phyloP scores from a whole-genome alignment of 2,329 filamentous ascomycete species.

The Pyrenophora tritici-repentis region DNA sequence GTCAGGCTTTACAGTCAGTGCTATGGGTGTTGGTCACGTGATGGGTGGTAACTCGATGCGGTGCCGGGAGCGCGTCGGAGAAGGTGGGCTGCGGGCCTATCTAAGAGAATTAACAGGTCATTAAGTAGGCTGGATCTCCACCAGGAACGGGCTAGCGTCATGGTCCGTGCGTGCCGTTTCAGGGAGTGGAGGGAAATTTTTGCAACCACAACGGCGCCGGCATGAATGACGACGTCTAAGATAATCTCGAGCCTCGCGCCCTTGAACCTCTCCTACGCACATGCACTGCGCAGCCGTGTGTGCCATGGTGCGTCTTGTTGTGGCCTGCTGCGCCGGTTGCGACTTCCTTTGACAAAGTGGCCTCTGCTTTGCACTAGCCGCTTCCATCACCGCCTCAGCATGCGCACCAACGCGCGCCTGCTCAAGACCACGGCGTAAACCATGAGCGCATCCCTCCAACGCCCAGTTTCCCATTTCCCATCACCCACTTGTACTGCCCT shows the following conservation, averaged over 20 bases:
- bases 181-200: slow-evolving; percentile 38
- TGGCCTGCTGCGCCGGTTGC: slow-evolving; percentile 12
- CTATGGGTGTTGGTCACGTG: slow-evolving; percentile 27
- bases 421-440: slow-evolving; percentile 1
- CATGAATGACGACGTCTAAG: slow-evolving; percentile 5
- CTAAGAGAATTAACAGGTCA: slow-evolving; percentile 27
- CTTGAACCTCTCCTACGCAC: not conserved
- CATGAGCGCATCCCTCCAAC: not conserved
- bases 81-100: slow-evolving; percentile 40
- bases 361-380: slow-evolving; percentile 27
- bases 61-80: slow-evolving; percentile 36
- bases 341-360: slow-evolving; percentile 25
- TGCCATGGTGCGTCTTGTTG: not conserved
- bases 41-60: slow-evolving; percentile 30
- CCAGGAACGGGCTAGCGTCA: slow-evolving; percentile 25
- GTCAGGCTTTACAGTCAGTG: slow-evolving; percentile 1
- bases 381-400: slow-evolving; percentile 27
- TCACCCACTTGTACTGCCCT: not conserved
- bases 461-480: not conserved
- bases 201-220: slow-evolving; percentile 29
- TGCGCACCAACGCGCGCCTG: slow-evolving; percentile 15
- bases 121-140: slow-evolving; percentile 22
- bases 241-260: not conserved
- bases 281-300: not conserved
- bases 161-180: slow-evolving; percentile 32